Evolutionary conservation across 148 eudicot genomes (phyloP).

Genomic region (Chenopodium quinoa): DNA sequence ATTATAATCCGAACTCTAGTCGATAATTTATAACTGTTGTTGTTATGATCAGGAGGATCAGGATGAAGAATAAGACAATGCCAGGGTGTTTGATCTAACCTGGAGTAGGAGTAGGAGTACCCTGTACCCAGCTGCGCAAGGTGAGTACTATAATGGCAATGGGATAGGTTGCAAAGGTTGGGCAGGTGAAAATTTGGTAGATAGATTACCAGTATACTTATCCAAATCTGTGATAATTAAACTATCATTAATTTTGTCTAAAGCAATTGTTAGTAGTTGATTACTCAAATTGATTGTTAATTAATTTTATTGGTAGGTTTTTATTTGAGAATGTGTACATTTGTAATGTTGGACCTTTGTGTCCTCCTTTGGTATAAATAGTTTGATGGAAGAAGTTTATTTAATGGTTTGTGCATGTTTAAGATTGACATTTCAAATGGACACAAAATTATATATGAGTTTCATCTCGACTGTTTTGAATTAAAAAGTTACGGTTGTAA

Average conservation of each 20-base stretch:
- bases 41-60: neutral
- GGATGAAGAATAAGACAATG: neutral
- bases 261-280: neutral
- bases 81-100: conserved; percentile 12
- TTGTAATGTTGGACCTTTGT: too few relatives aligned
- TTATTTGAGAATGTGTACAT: too few relatives aligned
- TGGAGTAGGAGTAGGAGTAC: neutral
- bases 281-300: neutral
- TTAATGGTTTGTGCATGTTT: too few relatives aligned
- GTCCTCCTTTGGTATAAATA: too few relatives aligned
- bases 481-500: too few relatives aligned
- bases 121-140: conserved; percentile 2
- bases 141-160: neutral
- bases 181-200: conserved; percentile 16
- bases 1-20: neutral
- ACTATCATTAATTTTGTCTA: neutral
- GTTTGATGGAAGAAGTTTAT: too few relatives aligned
- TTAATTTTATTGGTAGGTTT: too few relatives aligned
- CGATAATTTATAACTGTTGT: neutral
- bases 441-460: too few relatives aligned
- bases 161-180: neutral
- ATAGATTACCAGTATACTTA: neutral
- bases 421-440: too few relatives aligned
- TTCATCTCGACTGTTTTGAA: too few relatives aligned
- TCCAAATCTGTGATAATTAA: neutral